Evolutionary conservation across 2,329 filamentous ascomycete species (phyloP).

Genomic region (Bimuria novae-zelandiae): DNA sequence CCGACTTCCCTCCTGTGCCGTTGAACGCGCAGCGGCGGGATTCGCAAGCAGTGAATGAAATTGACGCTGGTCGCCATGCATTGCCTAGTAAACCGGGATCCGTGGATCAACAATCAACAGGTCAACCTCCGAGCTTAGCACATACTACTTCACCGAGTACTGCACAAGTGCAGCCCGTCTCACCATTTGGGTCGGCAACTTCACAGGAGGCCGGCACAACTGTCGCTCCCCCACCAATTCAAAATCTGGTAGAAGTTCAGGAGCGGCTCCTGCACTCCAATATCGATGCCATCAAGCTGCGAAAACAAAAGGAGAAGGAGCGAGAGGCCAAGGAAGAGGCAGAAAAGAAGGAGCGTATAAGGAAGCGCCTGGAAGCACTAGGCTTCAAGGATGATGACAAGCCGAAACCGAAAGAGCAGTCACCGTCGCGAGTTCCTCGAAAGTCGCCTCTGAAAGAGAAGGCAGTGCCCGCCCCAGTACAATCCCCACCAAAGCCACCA

Average conservation of each 20-base stretch:
- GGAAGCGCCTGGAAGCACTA: conserved; percentile 72
- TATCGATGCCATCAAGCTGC: conserved; percentile 69
- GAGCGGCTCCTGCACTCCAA: conserved; percentile 71
- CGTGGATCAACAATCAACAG: too few species aligned
- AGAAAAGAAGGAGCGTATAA: conserved; percentile 71
- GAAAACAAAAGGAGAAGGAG: conserved; percentile 58
- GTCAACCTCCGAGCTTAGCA: conserved; percentile 49
- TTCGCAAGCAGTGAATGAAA: conserved; percentile 36
- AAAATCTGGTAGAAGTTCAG: conserved; percentile 68
- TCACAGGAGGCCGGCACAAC: conserved; percentile 35
- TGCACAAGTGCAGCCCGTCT: conserved; percentile 39
- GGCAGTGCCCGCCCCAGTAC: conserved; percentile 38
- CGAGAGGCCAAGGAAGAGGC: conserved; percentile 74
- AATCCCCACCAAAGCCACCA: conserved; percentile 61
- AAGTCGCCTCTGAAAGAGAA: conserved; percentile 53
- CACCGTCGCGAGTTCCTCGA: conserved; percentile 39
- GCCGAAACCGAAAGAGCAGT: conserved; percentile 43
- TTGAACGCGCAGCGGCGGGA: conserved; percentile 36
- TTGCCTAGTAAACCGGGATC: conserved; percentile 70
- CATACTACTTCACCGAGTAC: conserved; percentile 34
- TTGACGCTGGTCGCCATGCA: conserved; percentile 28
- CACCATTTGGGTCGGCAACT: conserved; percentile 41
- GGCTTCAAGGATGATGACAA: conserved; percentile 57
- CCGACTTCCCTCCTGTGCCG: conserved; percentile 36
- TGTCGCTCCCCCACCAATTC: conserved; percentile 54